These are phyloP conservation scores for Gossypium lobatum DNA, from an alignment of 441 rosid genomes.

Conservation along the genomic window DNA sequence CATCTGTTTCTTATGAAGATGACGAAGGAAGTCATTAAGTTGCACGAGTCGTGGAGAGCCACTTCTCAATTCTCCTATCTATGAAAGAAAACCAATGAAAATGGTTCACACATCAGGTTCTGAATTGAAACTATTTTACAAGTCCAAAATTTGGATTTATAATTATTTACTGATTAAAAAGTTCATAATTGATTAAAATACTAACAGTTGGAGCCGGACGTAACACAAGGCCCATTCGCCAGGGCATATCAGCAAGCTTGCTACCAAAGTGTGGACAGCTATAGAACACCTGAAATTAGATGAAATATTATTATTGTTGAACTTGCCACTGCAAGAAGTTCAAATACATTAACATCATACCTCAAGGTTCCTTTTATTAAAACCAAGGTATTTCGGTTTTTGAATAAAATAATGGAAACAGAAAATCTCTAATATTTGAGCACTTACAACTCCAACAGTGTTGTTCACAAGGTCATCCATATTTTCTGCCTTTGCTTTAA, in stretches of 20 bases:
- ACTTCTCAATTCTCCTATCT: conserved; percentile 96
- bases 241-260: conserved; percentile 97
- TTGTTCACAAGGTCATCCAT: conserved; percentile 69
- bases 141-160: conserved; percentile 6
- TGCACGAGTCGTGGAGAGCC: conserved; percentile 82
- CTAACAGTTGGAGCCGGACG: conserved; percentile 97
- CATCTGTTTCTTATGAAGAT: conserved; percentile 69
- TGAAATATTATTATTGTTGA: conserved; percentile 9
- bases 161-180: not conserved
- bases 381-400: no score
- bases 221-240: conserved; percentile 93
- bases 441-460: conserved; percentile 84
- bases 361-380: not conserved
- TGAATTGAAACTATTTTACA: not conserved
- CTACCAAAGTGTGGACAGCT: conserved; percentile 99
- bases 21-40: conserved; percentile 79
- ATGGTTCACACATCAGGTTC: conserved; percentile 3
- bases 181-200: conserved; percentile 10
- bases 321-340: conserved; percentile 8
- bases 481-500: conserved; percentile 80
- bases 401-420: not conserved
- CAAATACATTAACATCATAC: not conserved
- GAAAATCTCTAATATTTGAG: conserved; percentile 14
- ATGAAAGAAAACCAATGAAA: conserved; percentile 16
- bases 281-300: conserved; percentile 71